Evolutionary conservation across 768 basidiomycete genomes (phyloP).

Genomic region (Mycena filopes): DNA sequence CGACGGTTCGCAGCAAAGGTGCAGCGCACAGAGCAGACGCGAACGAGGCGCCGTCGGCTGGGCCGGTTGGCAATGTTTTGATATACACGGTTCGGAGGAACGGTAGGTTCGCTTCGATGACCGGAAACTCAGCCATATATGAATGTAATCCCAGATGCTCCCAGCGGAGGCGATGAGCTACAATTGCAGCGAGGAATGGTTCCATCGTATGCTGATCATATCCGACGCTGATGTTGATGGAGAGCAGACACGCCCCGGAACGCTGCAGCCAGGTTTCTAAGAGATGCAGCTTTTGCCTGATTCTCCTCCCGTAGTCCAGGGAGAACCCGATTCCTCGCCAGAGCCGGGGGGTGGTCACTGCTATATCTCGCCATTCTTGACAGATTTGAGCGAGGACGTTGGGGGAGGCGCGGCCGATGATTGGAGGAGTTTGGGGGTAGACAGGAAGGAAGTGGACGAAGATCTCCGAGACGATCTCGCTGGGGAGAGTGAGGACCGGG

Average conservation of each 20-base stretch:
- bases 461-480: constrained; percentile 1
- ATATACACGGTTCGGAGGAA: not conserved
- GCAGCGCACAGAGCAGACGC: not conserved
- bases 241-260: not conserved
- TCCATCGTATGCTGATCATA: too few species aligned
- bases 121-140: too few species aligned
- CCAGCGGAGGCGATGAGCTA: not conserved
- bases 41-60: not conserved
- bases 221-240: not conserved
- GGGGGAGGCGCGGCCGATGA: not conserved
- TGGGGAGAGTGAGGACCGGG: not conserved
- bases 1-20: not conserved
- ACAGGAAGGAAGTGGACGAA: constrained; percentile 2
- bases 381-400: not conserved
- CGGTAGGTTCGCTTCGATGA: too few species aligned
- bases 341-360: not conserved
- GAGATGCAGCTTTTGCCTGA: not conserved
- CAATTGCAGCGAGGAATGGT: not conserved
- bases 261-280: not conserved
- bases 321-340: not conserved
- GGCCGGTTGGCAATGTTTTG: not conserved
- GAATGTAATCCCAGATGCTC: not conserved
- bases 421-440: not conserved
- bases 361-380: constrained; percentile 8
- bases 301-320: not conserved